Conservation (phyloP, 495 filamentous ascomycete genomes). For the Trichoderma reesei region DNA sequence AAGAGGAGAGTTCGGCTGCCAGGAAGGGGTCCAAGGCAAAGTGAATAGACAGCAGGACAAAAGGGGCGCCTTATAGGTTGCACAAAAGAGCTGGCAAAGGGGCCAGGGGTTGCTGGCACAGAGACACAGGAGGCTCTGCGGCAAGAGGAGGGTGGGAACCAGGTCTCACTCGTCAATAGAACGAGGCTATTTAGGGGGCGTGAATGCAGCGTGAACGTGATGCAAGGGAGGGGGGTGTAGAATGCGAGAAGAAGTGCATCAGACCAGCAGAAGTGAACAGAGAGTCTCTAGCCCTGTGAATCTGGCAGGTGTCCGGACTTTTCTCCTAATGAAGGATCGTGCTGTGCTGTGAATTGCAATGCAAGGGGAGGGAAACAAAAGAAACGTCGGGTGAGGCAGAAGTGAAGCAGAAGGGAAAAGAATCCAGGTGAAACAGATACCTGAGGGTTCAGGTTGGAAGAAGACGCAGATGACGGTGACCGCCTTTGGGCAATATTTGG, state of each 20-base stretch:
- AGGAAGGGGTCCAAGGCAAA: neutral
- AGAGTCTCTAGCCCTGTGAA: neutral
- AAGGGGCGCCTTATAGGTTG: neutral
- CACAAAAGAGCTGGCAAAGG: neutral
- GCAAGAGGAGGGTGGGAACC: neutral
- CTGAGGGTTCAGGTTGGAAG: neutral
- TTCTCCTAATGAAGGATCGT: neutral
- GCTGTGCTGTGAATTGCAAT: neutral
- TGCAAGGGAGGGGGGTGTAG: neutral
- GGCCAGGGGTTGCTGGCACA: neutral
- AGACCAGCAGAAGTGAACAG: neutral
- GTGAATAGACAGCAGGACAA: neutral
- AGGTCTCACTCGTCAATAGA: neutral
- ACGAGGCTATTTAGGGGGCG: neutral
- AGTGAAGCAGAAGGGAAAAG: neutral
- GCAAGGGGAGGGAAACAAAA: neutral
- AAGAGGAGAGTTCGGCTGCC: neutral
- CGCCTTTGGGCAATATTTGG: no score
- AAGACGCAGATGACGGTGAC: neutral
- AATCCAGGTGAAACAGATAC: neutral
- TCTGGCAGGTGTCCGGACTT: neutral
- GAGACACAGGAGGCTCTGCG: neutral
- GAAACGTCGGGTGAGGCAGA: neutral
- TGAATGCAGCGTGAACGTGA: neutral
- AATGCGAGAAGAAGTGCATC: neutral